Percentiles rank a stretch among this genome's conserved stretches.
phyloP scores from a whole-genome alignment of 345 rosid species.

The Corymbia maculata region DNA sequence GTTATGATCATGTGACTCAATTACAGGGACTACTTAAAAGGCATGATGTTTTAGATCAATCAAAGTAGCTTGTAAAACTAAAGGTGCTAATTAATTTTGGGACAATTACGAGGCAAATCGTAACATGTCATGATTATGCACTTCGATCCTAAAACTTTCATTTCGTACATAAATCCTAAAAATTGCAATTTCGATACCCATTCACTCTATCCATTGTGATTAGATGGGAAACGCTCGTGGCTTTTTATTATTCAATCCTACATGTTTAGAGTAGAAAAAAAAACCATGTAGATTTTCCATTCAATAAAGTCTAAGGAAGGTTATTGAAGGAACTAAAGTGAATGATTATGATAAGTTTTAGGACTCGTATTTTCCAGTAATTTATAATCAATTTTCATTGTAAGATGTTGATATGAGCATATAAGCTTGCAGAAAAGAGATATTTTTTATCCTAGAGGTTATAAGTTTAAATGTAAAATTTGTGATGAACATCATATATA shows the following conservation, averaged over 20 bases:
- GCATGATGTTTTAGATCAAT: too few species aligned
- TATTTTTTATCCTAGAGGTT: background rate
- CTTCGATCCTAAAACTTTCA: background rate
- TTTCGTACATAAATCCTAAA: background rate
- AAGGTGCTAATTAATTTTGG: too few species aligned
- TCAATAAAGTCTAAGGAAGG: background rate
- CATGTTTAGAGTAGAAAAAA: background rate
- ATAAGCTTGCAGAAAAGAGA: background rate
- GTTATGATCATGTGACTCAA: too few species aligned
- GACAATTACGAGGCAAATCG: too few species aligned
- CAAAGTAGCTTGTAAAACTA: too few species aligned
- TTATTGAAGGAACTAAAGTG: background rate
- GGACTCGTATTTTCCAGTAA: background rate
- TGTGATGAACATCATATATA: background rate
- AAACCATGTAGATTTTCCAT: background rate
- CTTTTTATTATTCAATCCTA: background rate
- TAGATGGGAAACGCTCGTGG: background rate
- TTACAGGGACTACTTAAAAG: too few species aligned
- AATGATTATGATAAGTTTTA: background rate
- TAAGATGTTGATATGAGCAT: background rate
- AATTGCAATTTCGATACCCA: background rate
- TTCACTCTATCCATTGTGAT: background rate
- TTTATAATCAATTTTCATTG: background rate
- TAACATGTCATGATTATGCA: too few species aligned
- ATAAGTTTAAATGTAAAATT: too few species aligned